Conservation (phyloP, 106 monocot genomes). For the Chionographis japonica region DNA sequence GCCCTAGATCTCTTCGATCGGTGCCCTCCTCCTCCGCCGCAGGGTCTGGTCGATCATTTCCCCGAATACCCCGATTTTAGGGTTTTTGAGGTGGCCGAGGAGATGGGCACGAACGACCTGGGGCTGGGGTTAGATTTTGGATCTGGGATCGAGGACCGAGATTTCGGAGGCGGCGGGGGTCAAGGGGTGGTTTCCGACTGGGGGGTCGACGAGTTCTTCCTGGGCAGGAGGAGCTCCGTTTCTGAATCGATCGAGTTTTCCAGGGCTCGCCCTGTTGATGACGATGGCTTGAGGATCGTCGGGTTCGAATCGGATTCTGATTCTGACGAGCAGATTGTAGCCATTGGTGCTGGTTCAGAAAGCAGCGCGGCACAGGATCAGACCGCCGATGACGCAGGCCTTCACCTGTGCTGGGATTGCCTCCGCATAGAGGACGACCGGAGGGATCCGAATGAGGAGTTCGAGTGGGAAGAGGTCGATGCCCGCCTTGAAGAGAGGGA, state of each 20-base stretch:
- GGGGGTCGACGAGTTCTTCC: conserved; percentile 25
- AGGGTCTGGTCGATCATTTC: neutral
- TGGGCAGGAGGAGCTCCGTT: conserved; percentile 12
- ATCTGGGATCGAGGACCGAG: neutral
- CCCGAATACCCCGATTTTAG: neutral
- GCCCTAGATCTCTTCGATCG: neutral
- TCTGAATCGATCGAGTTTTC: conserved; percentile 27
- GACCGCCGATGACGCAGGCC: conserved; percentile 1
- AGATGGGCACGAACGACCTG: neutral
- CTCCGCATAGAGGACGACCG: conserved; percentile 43
- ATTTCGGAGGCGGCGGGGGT: neutral
- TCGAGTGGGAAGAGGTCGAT: conserved; percentile 87
- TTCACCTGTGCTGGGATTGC: conserved; percentile 54
- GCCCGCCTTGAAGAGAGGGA: conserved; percentile 24
- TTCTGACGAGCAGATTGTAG: conserved; percentile 42
- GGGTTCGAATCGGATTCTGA: conserved; percentile 38
- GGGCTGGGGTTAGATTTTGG: neutral
- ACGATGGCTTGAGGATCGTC: conserved; percentile 18
- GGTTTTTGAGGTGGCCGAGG: neutral
- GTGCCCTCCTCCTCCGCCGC: neutral
- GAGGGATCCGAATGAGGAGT: conserved; percentile 38
- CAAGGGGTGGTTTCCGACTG: conserved; percentile 6
- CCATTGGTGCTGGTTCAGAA: conserved; percentile 5
- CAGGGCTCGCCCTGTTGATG: conserved; percentile 11
- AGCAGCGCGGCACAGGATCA: neutral